Conservation (phyloP, 768 basidiomycete genomes). For the Termitomyces heimii region DNA sequence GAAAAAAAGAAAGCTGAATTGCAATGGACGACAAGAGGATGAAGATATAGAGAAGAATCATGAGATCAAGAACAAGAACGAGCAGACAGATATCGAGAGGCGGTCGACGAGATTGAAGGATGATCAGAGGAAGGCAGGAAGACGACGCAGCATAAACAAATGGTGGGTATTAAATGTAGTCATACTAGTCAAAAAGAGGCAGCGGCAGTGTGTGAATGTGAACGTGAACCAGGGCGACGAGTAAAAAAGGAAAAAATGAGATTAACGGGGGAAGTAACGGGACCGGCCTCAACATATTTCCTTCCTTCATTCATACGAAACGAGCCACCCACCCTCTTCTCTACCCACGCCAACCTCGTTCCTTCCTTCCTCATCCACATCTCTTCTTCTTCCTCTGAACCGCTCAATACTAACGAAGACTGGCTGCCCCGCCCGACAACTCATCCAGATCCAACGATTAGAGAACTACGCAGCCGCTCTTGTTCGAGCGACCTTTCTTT, state of each 20-base stretch:
- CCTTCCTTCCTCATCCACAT: neutral
- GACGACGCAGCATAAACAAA: neutral
- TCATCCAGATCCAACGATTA: neutral
- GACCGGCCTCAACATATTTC: slow-evolving; percentile 2
- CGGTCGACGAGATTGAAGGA: neutral
- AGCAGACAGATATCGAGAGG: neutral
- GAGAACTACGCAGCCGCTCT: slow-evolving; percentile 13
- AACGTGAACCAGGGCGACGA: neutral
- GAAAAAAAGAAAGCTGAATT: neutral
- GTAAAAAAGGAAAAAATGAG: neutral
- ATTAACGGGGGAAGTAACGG: slow-evolving; percentile 1
- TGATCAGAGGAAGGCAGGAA: neutral
- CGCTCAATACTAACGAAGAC: neutral
- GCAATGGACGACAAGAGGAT: slow-evolving; percentile 1
- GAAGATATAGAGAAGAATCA: neutral
- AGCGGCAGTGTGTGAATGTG: neutral
- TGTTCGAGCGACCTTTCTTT: slow-evolving; percentile 13
- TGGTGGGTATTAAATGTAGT: slow-evolving; percentile 4
- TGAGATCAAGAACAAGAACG: neutral
- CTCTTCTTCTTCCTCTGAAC: neutral
- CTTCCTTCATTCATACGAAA: neutral
- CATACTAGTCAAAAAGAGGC: neutral
- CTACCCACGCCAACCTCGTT: neutral
- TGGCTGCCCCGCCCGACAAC: neutral
- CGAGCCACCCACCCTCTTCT: neutral